Evolutionary conservation across 176 grass and related monocot species (phyloP).

Genomic region (Elaeis guineensis): DNA sequence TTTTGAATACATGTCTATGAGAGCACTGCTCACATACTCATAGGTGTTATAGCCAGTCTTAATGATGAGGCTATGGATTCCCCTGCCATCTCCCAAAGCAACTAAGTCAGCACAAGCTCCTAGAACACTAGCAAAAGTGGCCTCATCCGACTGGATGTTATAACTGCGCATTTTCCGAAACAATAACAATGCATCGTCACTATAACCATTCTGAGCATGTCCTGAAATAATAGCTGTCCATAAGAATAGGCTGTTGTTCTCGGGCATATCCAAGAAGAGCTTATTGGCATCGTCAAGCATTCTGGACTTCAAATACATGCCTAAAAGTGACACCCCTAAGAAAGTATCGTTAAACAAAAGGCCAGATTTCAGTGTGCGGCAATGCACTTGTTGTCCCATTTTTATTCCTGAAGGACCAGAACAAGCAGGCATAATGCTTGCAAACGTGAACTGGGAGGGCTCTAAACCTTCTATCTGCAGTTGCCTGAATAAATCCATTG

Average conservation of each 20-base stretch:
- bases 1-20: slow-evolving; percentile 71
- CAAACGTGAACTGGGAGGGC: slow-evolving; percentile 44
- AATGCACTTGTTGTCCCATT: slow-evolving; percentile 43
- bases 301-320: slow-evolving; percentile 56
- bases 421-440: slow-evolving; percentile 56
- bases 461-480: slow-evolving; percentile 34
- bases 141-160: slow-evolving; percentile 37
- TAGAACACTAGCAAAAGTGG: slow-evolving; percentile 57
- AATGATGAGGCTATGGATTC: slow-evolving; percentile 44
- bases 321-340: slow-evolving; percentile 33
- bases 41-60: slow-evolving; percentile 51
- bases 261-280: slow-evolving; percentile 42
- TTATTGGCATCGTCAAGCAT: slow-evolving; percentile 46
- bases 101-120: slow-evolving; percentile 51
- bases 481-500: slow-evolving; percentile 34
- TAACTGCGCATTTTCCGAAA: slow-evolving; percentile 54
- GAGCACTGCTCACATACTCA: slow-evolving; percentile 36
- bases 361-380: slow-evolving; percentile 43
- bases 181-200: slow-evolving; percentile 37
- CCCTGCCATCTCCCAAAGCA: slow-evolving; percentile 34
- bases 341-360: slow-evolving; percentile 43
- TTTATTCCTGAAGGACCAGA: slow-evolving; percentile 23
- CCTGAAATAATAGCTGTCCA: slow-evolving; percentile 76
- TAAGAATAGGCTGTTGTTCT: slow-evolving; percentile 34
- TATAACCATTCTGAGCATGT: slow-evolving; percentile 70